Conservation (phyloP, 2,329 filamentous ascomycete genomes). For the Penicillium sp. region DNA sequence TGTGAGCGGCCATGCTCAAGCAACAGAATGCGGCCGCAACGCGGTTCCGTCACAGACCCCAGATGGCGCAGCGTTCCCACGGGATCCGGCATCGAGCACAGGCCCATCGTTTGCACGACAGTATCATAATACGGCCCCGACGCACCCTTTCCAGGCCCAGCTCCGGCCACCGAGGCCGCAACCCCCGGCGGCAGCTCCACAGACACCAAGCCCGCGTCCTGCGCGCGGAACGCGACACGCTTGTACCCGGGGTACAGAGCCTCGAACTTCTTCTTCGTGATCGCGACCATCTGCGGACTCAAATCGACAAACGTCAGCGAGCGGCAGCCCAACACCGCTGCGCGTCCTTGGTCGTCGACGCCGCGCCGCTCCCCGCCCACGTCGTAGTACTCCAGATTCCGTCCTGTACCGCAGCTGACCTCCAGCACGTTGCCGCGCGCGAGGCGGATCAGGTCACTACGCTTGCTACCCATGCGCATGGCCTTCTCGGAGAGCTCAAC, state of each 20-base stretch:
- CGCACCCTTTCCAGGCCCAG: background rate
- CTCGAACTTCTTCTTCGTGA: constrained; percentile 46
- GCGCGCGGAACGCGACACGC: constrained; percentile 34
- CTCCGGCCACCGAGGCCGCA: background rate
- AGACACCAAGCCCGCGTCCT: constrained; percentile 37
- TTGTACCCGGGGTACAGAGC: constrained; percentile 33
- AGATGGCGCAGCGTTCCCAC: constrained; percentile 43
- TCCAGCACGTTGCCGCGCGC: constrained; percentile 50
- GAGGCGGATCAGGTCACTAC: constrained; percentile 42
- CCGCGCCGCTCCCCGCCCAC: constrained; percentile 38
- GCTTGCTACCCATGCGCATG: constrained; percentile 42
- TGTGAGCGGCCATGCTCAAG: constrained; percentile 51
- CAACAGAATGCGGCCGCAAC: constrained; percentile 45
- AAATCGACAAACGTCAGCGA: constrained; percentile 49
- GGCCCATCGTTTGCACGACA: constrained; percentile 51
- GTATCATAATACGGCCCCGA: constrained; percentile 42
- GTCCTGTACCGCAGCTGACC: constrained; percentile 51
- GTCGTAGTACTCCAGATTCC: constrained; percentile 49
- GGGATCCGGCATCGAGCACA: constrained; percentile 49
- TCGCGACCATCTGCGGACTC: constrained; percentile 48
- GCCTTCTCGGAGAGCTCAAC: constrained; percentile 46
- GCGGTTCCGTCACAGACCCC: constrained; percentile 39
- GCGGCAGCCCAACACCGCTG: constrained; percentile 35
- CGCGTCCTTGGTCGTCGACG: constrained; percentile 31
- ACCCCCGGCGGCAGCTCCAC: constrained; percentile 15